Base-by-base conservation (phyloP, 352 stramenopile species). In the Globisporangium recalcitrans region DNA sequence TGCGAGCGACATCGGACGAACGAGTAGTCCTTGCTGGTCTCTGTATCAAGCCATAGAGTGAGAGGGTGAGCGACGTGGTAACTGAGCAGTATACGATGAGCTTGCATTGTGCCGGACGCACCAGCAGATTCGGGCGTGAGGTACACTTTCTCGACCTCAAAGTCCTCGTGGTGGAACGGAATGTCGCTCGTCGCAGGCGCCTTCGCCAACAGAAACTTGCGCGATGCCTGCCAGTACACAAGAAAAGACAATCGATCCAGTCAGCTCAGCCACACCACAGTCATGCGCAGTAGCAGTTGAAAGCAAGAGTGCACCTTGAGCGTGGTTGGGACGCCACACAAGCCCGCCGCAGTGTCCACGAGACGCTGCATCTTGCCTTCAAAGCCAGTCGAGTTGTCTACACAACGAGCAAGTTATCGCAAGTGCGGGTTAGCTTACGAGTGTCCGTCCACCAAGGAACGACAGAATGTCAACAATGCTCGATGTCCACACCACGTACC, bases 341-440 rank as follows among this genome's bases (percentile, higher is more conserved):
- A 63, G 2, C 67, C 73, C 5, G 85, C 82, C 0, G 85, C 85
- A 1, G 82, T 92, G 62, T 90, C 79, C 51, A 94, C 82, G 11
- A 94, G 74, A n/a, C 85, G 81, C 62, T 95, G 82, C 86, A 95
- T 91, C 64, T 95, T 95, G 64, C 77, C 74, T 62, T 93, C 86
- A 62, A 95, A 95, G 26, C 73, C 81, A 8, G 82, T 91, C 67
- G 77, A 75, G 67, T 95, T 95, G 65, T 94, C 83, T 91, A 57
- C 27, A 40, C 2, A n/a, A 34, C 31, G 31, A 36, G 11, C 8
- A n/a, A 22, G 42, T 8, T 32, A 27, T 24, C 38, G 9, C 38
- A 46, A 21, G 38, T 4, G 16, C 22, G 38, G 5, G 5, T 29
- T 40, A 7, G 42, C 1, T n/a, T 29, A 21, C 55, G 4, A 68